Percentiles rank a stretch among this genome's conserved stretches.
Conservation (phyloP, 805 yeast genomes). For the Ogataea glucozyma region DNA sequence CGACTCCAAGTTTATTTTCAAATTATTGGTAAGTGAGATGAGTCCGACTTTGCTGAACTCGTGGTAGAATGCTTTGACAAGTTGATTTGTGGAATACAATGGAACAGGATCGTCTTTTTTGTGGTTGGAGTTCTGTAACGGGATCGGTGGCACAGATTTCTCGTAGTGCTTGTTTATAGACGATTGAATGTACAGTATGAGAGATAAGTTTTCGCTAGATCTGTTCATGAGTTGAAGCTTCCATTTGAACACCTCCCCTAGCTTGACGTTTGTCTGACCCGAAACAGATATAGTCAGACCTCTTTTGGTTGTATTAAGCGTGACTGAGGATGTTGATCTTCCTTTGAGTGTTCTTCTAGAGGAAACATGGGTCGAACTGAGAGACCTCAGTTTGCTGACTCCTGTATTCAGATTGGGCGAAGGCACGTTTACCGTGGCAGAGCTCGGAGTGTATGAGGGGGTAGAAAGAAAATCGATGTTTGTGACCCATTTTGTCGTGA, state of each 20-base stretch:
- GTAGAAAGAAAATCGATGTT: constrained; percentile 34
- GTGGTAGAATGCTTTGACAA: constrained; percentile 32
- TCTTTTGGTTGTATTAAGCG: constrained; percentile 20
- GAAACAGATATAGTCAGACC: constrained; percentile 54
- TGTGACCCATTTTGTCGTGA: constrained; percentile 40
- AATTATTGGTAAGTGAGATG: constrained; percentile 63
- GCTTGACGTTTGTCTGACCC: constrained; percentile 59
- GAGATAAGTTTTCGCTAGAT: constrained; percentile 48
- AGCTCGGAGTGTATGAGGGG: constrained; percentile 8
- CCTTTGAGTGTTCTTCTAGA: constrained; percentile 22
- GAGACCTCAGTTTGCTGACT: constrained; percentile 15
- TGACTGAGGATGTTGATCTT: constrained; percentile 27
- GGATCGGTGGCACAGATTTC: constrained; percentile 39
- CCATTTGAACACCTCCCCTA: constrained; percentile 66
- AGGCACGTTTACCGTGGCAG: constrained; percentile 14
- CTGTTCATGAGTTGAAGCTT: constrained; percentile 65
- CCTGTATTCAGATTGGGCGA: constrained; percentile 26
- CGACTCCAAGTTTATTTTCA: constrained; percentile 59
- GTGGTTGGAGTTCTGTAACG: constrained; percentile 27
- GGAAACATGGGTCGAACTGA: constrained; percentile 23
- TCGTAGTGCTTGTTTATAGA: constrained; percentile 37
- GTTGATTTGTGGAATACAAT: constrained; percentile 30
- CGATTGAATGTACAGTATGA: constrained; percentile 50
- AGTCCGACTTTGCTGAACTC: constrained; percentile 55
- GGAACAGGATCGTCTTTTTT: constrained; percentile 30